Conservation (phyloP, 495 filamentous ascomycete genomes). For the Extremus antarcticus region DNA sequence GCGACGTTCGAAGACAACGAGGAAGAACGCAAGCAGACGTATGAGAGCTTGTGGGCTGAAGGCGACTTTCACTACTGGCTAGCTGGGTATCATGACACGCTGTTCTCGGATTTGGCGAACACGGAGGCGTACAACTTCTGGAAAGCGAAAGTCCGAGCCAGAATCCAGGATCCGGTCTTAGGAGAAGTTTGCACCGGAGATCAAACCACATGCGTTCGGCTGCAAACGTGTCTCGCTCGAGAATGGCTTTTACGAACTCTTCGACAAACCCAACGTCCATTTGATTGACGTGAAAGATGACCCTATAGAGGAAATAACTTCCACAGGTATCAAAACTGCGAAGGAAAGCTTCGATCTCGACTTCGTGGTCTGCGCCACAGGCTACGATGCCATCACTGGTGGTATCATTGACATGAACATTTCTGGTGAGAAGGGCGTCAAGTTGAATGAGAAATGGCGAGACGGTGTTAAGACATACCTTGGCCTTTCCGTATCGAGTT, state of each 20-base stretch:
- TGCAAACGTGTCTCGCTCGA: constrained; percentile 45
- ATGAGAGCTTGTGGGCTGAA: constrained; percentile 34
- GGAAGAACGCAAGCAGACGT: constrained; percentile 34
- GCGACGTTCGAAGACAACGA: constrained; percentile 36
- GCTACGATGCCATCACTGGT: constrained; percentile 43
- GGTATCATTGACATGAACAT: constrained; percentile 37
- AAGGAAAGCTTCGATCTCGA: constrained; percentile 35
- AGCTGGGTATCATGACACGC: constrained; percentile 38
- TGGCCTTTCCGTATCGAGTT: constrained; percentile 35
- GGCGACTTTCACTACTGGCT: constrained; percentile 42
- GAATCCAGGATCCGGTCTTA: constrained; percentile 38
- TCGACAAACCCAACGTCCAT: constrained; percentile 43
- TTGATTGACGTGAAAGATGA: constrained; percentile 39
- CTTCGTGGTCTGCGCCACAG: constrained; percentile 39
- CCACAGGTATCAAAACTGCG: constrained; percentile 33
- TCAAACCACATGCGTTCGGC: constrained; percentile 42
- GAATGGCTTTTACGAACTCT: constrained; percentile 44
- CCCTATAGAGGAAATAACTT: constrained; percentile 38
- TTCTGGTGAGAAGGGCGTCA: constrained; percentile 28
- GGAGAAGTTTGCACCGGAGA: constrained; percentile 41
- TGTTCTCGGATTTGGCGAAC: constrained; percentile 37
- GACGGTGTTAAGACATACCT: constrained; percentile 35
- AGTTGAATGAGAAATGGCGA: constrained; percentile 37
- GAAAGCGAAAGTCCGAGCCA: constrained; percentile 37
- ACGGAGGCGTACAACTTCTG: constrained; percentile 43